A percentile compares a stretch with the other conserved stretches of the same genome.
phyloP scores from a whole-genome alignment of 2,329 filamentous ascomycete species.

The Lecanicillium sp. region DNA sequence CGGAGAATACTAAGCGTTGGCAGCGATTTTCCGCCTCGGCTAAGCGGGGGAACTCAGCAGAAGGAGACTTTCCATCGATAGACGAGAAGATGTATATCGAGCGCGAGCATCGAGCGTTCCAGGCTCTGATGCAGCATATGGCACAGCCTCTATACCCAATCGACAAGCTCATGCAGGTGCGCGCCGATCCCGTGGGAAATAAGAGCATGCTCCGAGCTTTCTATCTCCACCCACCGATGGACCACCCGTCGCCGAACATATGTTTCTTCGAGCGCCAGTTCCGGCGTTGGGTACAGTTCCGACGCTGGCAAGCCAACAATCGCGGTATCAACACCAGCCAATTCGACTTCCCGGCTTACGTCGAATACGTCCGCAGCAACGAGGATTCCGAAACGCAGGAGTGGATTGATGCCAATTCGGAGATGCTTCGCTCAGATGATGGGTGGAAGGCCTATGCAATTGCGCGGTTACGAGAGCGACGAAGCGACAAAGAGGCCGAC shows the following conservation, averaged over 20 bases:
- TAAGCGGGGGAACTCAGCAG: too few species aligned
- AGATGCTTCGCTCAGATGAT: too few species aligned
- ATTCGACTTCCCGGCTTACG: conserved; percentile 74
- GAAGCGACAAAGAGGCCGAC: too few species aligned
- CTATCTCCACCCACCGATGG: not conserved
- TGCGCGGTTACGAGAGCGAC: too few species aligned
- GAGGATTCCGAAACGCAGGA: too few species aligned
- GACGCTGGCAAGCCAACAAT: not conserved
- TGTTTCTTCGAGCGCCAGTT: conserved; percentile 3
- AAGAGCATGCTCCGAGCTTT: conserved; percentile 1
- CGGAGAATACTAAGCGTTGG: too few species aligned
- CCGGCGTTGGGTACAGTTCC: not conserved
- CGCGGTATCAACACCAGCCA: conserved; percentile 60
- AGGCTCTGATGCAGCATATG: not conserved
- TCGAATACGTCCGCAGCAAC: not conserved
- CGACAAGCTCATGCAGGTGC: not conserved
- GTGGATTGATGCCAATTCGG: too few species aligned
- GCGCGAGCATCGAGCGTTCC: not conserved
- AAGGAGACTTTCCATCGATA: too few species aligned
- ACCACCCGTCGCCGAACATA: not conserved
- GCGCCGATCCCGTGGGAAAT: not conserved
- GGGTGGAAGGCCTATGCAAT: too few species aligned
- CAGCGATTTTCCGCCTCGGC: too few species aligned
- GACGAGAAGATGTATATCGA: not conserved
- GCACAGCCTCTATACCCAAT: not conserved